Evolutionary conservation across 2,329 filamentous ascomycete genomes (phyloP).

Genomic region (Colletotrichum shisoi): DNA sequence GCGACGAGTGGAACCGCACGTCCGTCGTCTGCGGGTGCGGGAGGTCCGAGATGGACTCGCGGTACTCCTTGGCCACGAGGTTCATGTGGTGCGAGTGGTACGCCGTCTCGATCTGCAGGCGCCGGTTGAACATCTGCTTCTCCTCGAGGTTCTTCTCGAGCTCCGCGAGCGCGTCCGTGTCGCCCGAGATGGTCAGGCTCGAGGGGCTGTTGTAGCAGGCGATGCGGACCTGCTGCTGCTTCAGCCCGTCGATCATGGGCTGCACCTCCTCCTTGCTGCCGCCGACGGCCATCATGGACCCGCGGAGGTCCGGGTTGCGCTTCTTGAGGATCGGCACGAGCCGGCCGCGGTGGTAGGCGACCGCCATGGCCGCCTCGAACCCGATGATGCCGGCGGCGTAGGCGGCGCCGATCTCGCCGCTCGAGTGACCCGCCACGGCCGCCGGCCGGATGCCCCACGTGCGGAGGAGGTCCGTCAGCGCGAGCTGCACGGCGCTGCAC

Average conservation of each 20-base stretch:
- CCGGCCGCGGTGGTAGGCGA: conserved; percentile 60
- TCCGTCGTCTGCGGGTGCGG: conserved; percentile 46
- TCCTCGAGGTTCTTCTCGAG: conserved; percentile 49
- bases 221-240: conserved; percentile 43
- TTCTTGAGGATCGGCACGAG: conserved; percentile 55
- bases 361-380: conserved; percentile 55
- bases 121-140: conserved; percentile 55
- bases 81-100: conserved; percentile 66
- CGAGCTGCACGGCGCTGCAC: conserved; percentile 59
- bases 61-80: conserved; percentile 50
- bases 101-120: conserved; percentile 59
- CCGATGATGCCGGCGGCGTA: conserved; percentile 51
- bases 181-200: conserved; percentile 58
- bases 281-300: conserved; percentile 66
- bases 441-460: conserved; percentile 54
- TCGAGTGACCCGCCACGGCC: conserved; percentile 56
- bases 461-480: conserved; percentile 54
- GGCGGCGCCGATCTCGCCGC: conserved; percentile 59
- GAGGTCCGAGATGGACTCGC: conserved; percentile 54
- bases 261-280: conserved; percentile 54
- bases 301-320: conserved; percentile 52
- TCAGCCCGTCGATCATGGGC: conserved; percentile 55
- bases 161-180: conserved; percentile 42
- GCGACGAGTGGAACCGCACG: conserved; percentile 57
- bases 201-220: conserved; percentile 62